These are phyloP conservation scores for Trichoderma sp. DNA, from an alignment of 2,329 filamentous ascomycete species.

Conservation along the genomic window DNA sequence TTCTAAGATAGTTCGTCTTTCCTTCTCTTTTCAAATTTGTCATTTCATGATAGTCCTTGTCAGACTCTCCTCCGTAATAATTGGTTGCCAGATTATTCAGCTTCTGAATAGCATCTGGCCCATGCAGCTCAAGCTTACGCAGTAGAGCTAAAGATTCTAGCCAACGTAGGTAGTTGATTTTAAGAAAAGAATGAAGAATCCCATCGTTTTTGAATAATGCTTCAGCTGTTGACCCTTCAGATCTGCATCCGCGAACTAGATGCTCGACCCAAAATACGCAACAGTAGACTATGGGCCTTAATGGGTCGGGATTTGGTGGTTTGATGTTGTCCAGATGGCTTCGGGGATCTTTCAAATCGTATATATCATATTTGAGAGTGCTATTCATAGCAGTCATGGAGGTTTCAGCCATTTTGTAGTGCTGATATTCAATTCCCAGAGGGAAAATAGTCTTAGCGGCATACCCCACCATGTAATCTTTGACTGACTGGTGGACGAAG, in stretches of 20 bases:
- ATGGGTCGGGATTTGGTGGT: background rate
- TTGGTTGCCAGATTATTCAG: background rate
- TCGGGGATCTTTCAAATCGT: background rate
- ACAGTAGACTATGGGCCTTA: background rate
- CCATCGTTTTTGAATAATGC: background rate
- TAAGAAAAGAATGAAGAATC: background rate
- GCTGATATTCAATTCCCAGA: background rate
- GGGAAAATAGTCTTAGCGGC: background rate
- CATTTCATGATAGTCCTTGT: background rate
- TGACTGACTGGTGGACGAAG: background rate
- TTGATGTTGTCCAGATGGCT: fast-evolving
- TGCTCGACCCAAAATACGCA: background rate
- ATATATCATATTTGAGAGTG: background rate
- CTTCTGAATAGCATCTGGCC: background rate
- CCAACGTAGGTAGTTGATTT: background rate
- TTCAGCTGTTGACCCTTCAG: background rate
- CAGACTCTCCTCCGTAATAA: background rate
- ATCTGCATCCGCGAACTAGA: background rate
- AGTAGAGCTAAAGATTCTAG: background rate
- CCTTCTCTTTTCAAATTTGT: background rate
- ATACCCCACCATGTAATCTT: background rate
- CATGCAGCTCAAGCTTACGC: background rate
- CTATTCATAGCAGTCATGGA: background rate
- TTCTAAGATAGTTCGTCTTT: background rate
- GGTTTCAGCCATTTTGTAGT: background rate